These are phyloP conservation scores for Dentipellis fragilis DNA, from an alignment of 768 basidiomycete species.

Conservation along the genomic window DNA sequence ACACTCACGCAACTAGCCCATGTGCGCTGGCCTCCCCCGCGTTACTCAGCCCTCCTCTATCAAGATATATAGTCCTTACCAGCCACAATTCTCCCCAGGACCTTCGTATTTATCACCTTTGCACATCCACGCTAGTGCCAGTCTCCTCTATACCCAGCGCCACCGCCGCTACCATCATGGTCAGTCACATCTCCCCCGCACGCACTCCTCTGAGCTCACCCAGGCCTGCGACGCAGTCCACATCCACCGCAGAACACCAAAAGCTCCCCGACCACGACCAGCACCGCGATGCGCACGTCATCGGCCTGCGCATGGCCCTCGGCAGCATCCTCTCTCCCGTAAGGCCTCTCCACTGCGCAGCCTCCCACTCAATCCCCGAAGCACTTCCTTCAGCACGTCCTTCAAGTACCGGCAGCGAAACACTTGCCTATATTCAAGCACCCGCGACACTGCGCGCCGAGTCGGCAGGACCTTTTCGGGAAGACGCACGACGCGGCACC, in stretches of 20 bases:
- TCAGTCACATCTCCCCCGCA: background rate
- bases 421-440: no score
- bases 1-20: background rate
- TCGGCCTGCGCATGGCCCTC: conserved; percentile 38
- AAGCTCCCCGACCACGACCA: conserved; percentile 15
- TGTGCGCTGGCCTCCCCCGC: background rate
- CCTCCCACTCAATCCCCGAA: background rate
- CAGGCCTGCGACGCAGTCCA: background rate
- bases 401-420: no score
- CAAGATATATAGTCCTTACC: background rate
- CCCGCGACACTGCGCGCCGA: no score
- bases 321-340: conserved; percentile 55
- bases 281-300: conserved; percentile 21
- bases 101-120: background rate
- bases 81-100: background rate
- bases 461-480: no score
- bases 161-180: background rate
- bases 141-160: background rate
- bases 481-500: no score
- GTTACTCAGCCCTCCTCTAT: background rate
- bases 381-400: no score
- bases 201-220: background rate
- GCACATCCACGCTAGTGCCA: background rate
- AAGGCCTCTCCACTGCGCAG: conserved; percentile 18
- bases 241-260: background rate